Evolutionary conservation across 495 filamentous ascomycete species (phyloP).

Genomic region (Lindgomyces ingoldianus): DNA sequence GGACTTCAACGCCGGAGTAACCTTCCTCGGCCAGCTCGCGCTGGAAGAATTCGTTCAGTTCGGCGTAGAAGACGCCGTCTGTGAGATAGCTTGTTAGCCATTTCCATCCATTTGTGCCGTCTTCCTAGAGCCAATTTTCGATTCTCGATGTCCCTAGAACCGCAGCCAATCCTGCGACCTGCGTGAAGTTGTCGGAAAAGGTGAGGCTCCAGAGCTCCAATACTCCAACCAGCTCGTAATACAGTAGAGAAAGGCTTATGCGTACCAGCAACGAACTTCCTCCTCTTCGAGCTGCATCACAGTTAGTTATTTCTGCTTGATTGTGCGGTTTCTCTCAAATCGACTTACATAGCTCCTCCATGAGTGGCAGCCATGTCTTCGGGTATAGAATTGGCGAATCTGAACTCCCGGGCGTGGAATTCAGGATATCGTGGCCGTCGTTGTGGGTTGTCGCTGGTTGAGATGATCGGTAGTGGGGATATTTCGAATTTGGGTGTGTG

Average conservation of each 20-base stretch:
- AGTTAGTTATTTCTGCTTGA: conserved; percentile 22
- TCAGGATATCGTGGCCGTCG: conserved; percentile 20
- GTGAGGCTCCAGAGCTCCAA: background rate
- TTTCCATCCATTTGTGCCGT: conserved; percentile 2
- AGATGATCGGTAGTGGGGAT: background rate
- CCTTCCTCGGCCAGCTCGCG: conserved; percentile 99
- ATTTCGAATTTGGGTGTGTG: background rate
- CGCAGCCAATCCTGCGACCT: conserved; percentile 3
- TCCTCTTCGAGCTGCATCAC: conserved; percentile 78
- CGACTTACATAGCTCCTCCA: conserved; percentile 65
- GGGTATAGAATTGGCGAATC: conserved; percentile 27
- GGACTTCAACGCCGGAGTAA: conserved; percentile 99
- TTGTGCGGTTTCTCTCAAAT: background rate
- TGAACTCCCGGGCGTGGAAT: conserved; percentile 29
- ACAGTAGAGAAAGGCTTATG: conserved; percentile 4
- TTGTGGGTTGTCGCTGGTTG: conserved; percentile 23
- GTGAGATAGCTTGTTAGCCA: conserved; percentile 3
- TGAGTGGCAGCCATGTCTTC: conserved; percentile 65
- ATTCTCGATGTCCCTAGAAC: conserved; percentile 1
- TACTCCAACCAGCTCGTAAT: background rate
- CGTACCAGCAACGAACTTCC: conserved; percentile 91
- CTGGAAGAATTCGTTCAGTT: conserved; percentile 99
- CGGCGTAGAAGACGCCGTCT: conserved; percentile 99
- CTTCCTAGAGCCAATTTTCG: background rate
- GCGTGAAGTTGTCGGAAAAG: background rate